phyloP scores from a whole-genome alignment of 805 yeast species.

The Peterozyma xylosa region DNA sequence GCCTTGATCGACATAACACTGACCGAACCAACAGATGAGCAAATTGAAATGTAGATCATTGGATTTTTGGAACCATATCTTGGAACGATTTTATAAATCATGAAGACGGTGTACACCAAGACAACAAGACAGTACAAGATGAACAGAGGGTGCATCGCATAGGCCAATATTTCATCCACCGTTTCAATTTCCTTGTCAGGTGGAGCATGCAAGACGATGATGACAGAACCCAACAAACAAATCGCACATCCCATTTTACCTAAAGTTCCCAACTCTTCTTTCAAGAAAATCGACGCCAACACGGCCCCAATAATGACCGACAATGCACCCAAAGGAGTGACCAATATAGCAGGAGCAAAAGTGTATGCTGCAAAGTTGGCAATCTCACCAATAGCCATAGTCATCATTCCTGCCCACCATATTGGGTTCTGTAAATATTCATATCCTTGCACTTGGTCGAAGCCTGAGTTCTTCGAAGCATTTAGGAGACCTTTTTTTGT shows the following conservation, averaged over 20 bases:
- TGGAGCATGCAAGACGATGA: constrained; percentile 87
- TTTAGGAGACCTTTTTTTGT: constrained; percentile 81
- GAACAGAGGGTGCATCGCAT: constrained; percentile 76
- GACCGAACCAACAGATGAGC: constrained; percentile 85
- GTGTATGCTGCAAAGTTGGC: constrained; percentile 95
- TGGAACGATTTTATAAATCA: constrained; percentile 82
- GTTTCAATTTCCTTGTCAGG: constrained; percentile 87
- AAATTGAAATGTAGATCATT: constrained; percentile 81
- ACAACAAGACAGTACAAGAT: constrained; percentile 58
- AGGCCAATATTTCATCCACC: constrained; percentile 77
- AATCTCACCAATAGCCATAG: constrained; percentile 87
- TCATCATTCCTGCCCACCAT: constrained; percentile 90
- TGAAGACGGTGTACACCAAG: constrained; percentile 59
- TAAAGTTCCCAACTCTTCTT: constrained; percentile 79
- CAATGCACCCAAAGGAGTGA: constrained; percentile 87
- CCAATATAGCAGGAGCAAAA: constrained; percentile 89
- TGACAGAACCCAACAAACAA: constrained; percentile 80
- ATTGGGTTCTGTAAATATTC: constrained; percentile 77
- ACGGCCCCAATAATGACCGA: constrained; percentile 90
- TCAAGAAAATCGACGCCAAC: constrained; percentile 74
- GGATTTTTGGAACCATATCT: constrained; percentile 74
- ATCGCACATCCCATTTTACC: constrained; percentile 93
- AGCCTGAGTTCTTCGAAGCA: constrained; percentile 55
- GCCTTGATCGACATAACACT: constrained; percentile 91
- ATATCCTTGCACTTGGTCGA: constrained; percentile 59